Evolutionary conservation across 805 yeast genomes (phyloP).

Genomic region (Barnettozyma wickerhamii): DNA sequence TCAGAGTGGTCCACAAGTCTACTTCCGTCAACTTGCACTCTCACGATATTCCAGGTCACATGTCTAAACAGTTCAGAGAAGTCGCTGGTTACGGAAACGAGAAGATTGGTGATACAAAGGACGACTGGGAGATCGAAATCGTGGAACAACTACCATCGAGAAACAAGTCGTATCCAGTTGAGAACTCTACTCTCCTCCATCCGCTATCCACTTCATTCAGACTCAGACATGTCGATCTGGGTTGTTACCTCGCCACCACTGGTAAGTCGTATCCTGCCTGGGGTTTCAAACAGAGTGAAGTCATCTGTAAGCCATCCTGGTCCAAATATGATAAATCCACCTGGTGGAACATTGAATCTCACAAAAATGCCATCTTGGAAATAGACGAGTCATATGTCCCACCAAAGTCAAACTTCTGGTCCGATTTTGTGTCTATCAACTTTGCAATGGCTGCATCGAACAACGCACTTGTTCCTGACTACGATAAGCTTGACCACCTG

Average conservation of each 20-base stretch:
- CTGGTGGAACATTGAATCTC: conserved; percentile 85
- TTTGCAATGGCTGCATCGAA: conserved; percentile 87
- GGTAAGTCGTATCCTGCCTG: conserved; percentile 68
- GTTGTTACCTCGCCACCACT: conserved; percentile 75
- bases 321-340: conserved; percentile 69
- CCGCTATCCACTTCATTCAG: conserved; percentile 77
- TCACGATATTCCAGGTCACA: conserved; percentile 62
- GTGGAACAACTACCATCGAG: conserved; percentile 47
- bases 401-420: conserved; percentile 71
- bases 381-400: conserved; percentile 43
- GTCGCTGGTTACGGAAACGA: conserved; percentile 84
- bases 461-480: conserved; percentile 74
- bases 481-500: conserved; percentile 64
- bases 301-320: conserved; percentile 57
- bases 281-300: conserved; percentile 85
- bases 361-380: conserved; percentile 55
- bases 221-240: conserved; percentile 55
- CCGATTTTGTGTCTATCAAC: conserved; percentile 68
- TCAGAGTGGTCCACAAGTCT: conserved; percentile 58
- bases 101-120: conserved; percentile 70
- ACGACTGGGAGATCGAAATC: conserved; percentile 88
- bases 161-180: conserved; percentile 35
- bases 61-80: conserved; percentile 66
- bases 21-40: conserved; percentile 70
- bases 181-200: conserved; percentile 55